Conservation (phyloP, 2,329 filamentous ascomycete species). For the Verticillium longisporum region DNA sequence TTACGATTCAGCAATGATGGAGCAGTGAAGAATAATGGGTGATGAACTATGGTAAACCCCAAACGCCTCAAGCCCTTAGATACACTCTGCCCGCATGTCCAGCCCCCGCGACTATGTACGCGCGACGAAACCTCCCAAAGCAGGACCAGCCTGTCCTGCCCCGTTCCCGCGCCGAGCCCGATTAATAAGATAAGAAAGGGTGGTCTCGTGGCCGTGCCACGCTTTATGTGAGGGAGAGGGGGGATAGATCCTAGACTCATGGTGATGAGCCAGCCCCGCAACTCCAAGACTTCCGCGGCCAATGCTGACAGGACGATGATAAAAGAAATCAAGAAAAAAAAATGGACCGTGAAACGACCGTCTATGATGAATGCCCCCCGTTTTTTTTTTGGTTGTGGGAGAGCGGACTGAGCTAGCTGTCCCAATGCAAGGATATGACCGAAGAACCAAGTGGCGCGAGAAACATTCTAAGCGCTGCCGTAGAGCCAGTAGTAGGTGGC, state of each 20-base stretch:
- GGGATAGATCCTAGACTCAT: conserved; percentile 7
- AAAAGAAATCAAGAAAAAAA: background rate
- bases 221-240: background rate
- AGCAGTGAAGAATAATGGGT: background rate
- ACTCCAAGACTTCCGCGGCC: background rate
- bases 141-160: too few species aligned
- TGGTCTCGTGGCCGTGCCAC: background rate
- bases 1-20: too few species aligned
- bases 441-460: background rate
- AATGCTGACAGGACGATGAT: background rate
- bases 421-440: background rate
- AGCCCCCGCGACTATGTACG: background rate
- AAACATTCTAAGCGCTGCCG: conserved; percentile 16
- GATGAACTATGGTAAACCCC: background rate
- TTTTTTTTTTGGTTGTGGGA: background rate
- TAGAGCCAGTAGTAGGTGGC: conserved; percentile 55
- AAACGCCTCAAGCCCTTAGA: background rate
- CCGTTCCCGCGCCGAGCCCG: too few species aligned
- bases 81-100: background rate
- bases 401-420: background rate
- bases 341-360: background rate
- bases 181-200: background rate
- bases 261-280: background rate
- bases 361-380: background rate
- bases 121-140: background rate